These are phyloP conservation scores for Aplosporella prunicola DNA, from an alignment of 2,329 filamentous ascomycete species.

Conservation along the genomic window DNA sequence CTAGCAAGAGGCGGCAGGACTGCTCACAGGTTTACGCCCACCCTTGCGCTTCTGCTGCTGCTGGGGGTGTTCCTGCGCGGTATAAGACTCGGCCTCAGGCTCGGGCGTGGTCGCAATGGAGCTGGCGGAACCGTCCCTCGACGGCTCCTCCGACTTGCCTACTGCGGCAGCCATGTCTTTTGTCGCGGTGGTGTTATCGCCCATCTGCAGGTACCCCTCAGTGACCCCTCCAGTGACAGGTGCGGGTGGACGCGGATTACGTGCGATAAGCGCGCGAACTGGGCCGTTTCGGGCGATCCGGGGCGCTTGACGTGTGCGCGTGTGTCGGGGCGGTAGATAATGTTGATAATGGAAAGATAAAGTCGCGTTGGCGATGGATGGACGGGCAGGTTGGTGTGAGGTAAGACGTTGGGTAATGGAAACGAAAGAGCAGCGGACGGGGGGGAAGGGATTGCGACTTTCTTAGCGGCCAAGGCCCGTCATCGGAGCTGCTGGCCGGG, in stretches of 20 bases:
- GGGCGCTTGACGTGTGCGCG: slow-evolving; percentile 17
- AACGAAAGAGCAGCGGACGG: slow-evolving; percentile 21
- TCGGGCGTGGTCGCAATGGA: slow-evolving; percentile 42
- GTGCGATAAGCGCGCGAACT: slow-evolving; percentile 28
- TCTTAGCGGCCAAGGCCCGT: slow-evolving; percentile 6
- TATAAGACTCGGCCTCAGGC: slow-evolving; percentile 31
- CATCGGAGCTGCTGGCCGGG: slow-evolving; percentile 5
- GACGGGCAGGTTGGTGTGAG: slow-evolving; percentile 33
- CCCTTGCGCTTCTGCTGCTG: slow-evolving; percentile 83
- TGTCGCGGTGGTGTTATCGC: slow-evolving; percentile 35
- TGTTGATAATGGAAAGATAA: slow-evolving; percentile 37
- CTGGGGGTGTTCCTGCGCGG: slow-evolving; percentile 35
- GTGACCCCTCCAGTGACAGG: slow-evolving; percentile 19
- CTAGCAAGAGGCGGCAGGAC: slow-evolving; percentile 13
- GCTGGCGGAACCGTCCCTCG: slow-evolving; percentile 37
- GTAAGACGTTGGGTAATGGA: slow-evolving; percentile 42
- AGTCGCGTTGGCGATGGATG: slow-evolving; percentile 26
- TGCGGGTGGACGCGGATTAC: slow-evolving; percentile 23
- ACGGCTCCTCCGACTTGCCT: slow-evolving; percentile 29
- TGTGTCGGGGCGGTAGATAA: slow-evolving; percentile 32
- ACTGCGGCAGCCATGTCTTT: slow-evolving; percentile 35
- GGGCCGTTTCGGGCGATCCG: slow-evolving; percentile 10
- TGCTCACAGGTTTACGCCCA: slow-evolving; percentile 85
- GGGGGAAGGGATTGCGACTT: slow-evolving; percentile 18
- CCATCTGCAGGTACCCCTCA: slow-evolving; percentile 42